Evolutionary conservation across 768 basidiomycete genomes (phyloP).

Genomic region (Cystobasidium tubakii): DNA sequence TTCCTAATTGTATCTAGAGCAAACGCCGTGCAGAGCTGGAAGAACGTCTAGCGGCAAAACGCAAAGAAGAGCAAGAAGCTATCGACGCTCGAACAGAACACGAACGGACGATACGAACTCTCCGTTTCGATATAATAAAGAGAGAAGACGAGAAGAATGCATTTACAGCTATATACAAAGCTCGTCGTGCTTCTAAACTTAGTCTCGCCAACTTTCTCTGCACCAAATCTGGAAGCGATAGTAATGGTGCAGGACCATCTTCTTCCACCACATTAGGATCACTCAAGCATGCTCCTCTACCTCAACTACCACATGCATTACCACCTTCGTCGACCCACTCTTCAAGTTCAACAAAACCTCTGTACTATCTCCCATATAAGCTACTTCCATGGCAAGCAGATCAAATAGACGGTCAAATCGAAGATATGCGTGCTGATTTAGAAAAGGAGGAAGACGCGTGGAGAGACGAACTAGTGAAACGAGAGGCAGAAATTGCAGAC

Average conservation of each 20-base stretch:
- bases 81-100: constrained; percentile 26
- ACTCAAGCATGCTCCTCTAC: constrained; percentile 35
- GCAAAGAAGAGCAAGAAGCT: constrained; percentile 31
- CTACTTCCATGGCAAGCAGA: constrained; percentile 43
- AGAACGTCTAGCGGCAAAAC: constrained; percentile 39
- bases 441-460: constrained; percentile 36
- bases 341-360: constrained; percentile 36
- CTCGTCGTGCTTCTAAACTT: constrained; percentile 41
- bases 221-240: constrained; percentile 40
- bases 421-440: constrained; percentile 23
- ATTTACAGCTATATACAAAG: constrained; percentile 40
- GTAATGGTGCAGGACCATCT: neutral
- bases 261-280: neutral
- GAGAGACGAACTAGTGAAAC: constrained; percentile 28
- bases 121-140: constrained; percentile 34
- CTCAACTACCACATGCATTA: constrained; percentile 41
- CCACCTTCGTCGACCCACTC: constrained; percentile 21
- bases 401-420: constrained; percentile 41
- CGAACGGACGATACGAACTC: constrained; percentile 34
- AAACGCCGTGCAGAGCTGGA: constrained; percentile 40
- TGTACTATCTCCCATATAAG: constrained; percentile 45
- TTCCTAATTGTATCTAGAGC: neutral
- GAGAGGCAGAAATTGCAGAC: constrained; percentile 30
- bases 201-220: constrained; percentile 44
- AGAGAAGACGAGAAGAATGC: constrained; percentile 41